Evolutionary conservation across 169 alveolate species (phyloP).

Genomic region (Plasmodium yoelii): DNA sequence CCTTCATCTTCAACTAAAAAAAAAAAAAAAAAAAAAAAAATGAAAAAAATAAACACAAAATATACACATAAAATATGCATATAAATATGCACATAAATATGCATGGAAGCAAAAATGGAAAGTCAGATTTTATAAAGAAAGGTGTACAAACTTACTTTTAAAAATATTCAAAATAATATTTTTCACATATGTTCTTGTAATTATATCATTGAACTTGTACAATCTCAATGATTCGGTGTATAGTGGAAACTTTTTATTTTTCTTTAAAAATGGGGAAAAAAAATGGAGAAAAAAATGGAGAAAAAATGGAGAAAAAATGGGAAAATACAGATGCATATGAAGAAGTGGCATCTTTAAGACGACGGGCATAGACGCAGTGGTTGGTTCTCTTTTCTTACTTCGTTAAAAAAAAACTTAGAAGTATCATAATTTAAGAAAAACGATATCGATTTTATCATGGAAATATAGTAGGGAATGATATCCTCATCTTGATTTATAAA

Average conservation of each 20-base stretch:
- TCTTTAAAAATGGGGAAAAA: constrained; percentile 25
- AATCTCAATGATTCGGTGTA: constrained; percentile 51
- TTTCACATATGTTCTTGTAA: constrained; percentile 53
- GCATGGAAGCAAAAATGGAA: too few species aligned
- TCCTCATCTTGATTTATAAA: constrained; percentile 70
- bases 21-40: too few species aligned
- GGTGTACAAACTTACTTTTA: constrained; percentile 18
- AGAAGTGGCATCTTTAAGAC: too few species aligned
- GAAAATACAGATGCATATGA: too few species aligned
- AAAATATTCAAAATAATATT: constrained; percentile 41
- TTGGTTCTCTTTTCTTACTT: constrained; percentile 1
- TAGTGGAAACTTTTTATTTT: constrained; percentile 65
- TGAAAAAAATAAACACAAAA: too few species aligned
- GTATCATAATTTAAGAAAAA: constrained; percentile 56
- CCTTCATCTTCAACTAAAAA: constrained; percentile 60
- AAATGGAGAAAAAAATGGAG: not conserved
- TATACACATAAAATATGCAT: too few species aligned
- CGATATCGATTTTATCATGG: constrained; percentile 60
- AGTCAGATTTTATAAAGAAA: too few species aligned
- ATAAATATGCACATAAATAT: too few species aligned
- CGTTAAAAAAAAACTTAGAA: constrained; percentile 64
- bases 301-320: too few species aligned
- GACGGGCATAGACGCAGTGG: not conserved
- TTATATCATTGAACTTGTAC: constrained; percentile 64
- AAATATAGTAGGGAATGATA: constrained; percentile 59